Evolutionary conservation across 352 stramenopile genomes (phyloP).

Genomic region (Globisporangium paroecandrum): DNA sequence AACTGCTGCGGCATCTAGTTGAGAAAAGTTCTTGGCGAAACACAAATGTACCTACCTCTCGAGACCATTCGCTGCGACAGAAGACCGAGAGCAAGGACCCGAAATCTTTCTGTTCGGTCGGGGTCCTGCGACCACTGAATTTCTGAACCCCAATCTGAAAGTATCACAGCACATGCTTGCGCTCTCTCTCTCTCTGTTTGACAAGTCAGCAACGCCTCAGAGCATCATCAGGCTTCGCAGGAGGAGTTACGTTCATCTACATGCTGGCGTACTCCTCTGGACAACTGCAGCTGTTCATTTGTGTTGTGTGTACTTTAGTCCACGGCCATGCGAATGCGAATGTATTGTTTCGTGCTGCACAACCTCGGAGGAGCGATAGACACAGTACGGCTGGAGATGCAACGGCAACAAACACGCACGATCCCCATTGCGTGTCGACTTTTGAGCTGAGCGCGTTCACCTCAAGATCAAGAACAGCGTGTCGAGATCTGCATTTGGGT

Average conservation of each 20-base stretch:
- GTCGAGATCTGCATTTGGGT: too few species aligned
- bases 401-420: not conserved
- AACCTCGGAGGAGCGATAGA: not conserved
- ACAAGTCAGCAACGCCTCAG: not conserved
- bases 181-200: not conserved
- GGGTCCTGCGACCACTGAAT: not conserved
- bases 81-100: not conserved
- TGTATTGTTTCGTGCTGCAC: not conserved
- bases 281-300: not conserved
- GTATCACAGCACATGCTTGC: not conserved
- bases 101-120: not conserved
- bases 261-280: not conserved
- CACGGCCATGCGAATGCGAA: too few species aligned
- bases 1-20: not conserved
- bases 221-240: not conserved
- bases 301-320: too few species aligned
- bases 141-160: not conserved
- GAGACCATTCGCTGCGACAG: not conserved
- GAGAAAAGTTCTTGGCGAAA: not conserved
- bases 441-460: not conserved
- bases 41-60: not conserved
- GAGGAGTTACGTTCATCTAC: not conserved
- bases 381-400: not conserved
- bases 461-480: too few species aligned
- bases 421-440: not conserved